Base-by-base conservation (phyloP, 192 early-diverging fungal genomes). In the Coemansia sp. region DNA sequence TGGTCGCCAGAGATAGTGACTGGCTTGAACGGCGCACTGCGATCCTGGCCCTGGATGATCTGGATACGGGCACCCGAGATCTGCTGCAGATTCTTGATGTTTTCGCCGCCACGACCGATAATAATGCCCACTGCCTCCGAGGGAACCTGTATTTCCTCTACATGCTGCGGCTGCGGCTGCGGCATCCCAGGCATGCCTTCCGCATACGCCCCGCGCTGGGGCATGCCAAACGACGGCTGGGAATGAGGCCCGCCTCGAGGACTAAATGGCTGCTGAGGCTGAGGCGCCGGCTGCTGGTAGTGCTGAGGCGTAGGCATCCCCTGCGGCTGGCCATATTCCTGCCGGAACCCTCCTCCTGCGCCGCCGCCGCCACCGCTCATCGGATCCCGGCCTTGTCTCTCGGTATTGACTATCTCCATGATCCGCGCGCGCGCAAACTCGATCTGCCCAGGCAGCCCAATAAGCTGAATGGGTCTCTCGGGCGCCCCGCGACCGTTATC, bases 391-490 rank as follows among this genome's bases (percentile, higher is more conserved):
- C 34, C 7, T n/a, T 54, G 49, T 10, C 54, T 39, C 7, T 78
- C 75, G 1, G 52, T 42, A 42, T 71, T 81, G 22, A 93, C 83
- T 65, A 92, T 87, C 61, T 91, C 90, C 65, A 87, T 83, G 71
- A 95, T 91, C 32, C 89, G 82, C 14, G 78, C 62, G 24, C 88
- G 86, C 18, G 93, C 91, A 4, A 65, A 58, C 50, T 91, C 82
- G 48, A 93, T 76, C 30, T 91, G 87, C 32, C 69, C 76, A 0
- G 86, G 84, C 13, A 84, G 69, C 27, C 93, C 93, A 32, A 85
- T 85, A n/a, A 95, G 72, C 6, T 83, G 88, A 11, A 89, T 84
- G 3, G 75, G 73, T 27, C 89, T 64, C 29, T 85, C 82, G 11
- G 71, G 61, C 4, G 83, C 65, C 35, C 64, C 65, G 14, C 79